Evolutionary conservation across 1,284 basidiomycete genomes (phyloP), one percentile per base, ranked within the genome.

Genomic region (Tylopilus orsonianus): DNA sequence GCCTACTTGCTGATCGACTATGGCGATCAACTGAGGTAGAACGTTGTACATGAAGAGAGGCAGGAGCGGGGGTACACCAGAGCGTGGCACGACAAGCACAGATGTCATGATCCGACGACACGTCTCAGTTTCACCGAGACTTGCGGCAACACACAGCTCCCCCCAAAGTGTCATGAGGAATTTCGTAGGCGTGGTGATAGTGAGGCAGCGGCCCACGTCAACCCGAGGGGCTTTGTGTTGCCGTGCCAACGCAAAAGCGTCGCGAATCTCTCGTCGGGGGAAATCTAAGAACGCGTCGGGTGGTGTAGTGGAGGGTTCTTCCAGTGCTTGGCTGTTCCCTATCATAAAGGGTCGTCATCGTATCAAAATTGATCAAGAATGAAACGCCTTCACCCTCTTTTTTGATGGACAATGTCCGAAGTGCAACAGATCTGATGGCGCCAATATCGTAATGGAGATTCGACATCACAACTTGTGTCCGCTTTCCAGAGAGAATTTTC

Each of bases 41-140:
- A 85, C 64, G 41, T 77, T 69, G 62, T 87, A 80, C 49, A 88
- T 59, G 65, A 90, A 90, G 30, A 87, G 75, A 1, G 86, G 86
- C 20, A 90, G 70, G 9, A 90, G 72, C 1, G 85, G 85, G 5
- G 83, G 81, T 1, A 73, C 71, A 38, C 67, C 69, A 14, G 74
- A 61, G 23, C 75, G 78, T 40, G 83, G 84, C 55, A 72, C 78
- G 29, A 79, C 77, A 30, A 90, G 71, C 30, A 82, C 75, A 62
- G 81, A 85, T 0, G 82, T 81, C 30, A 80, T 79, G 29, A 90
- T 66, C 36, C 84, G 75, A 44, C 79, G 72, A 60, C 75, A 79
- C 19, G 71, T 71, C 55, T 87, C 85, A 35, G 78, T 71, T 47
- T 81, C 79, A 34, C 81, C 79, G 18, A 79, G 69, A 46, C 67